Conservation (phyloP, 1,284 basidiomycete species). For the Meira nashicola region DNA sequence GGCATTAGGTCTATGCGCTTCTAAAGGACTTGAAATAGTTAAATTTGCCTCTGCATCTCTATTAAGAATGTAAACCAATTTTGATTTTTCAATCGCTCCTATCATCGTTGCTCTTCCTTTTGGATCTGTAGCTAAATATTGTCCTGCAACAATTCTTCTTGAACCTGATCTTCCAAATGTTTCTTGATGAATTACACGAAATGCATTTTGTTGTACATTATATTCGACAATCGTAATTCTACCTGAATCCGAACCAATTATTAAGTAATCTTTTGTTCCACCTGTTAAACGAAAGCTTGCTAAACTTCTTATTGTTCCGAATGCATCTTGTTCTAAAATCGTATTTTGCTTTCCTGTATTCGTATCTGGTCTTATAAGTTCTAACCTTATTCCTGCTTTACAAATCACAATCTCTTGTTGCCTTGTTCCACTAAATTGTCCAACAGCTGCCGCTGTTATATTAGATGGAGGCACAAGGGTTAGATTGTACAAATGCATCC, state of each 20-base stretch:
- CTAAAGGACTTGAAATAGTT: constrained; percentile 51
- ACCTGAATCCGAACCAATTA: constrained; percentile 50
- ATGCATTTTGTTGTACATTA: constrained; percentile 31
- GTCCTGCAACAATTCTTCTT: constrained; percentile 47
- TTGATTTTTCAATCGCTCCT: constrained; percentile 48
- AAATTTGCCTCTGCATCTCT: constrained; percentile 50
- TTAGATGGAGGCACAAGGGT: constrained; percentile 42
- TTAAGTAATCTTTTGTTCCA: constrained; percentile 42
- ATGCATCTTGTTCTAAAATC: constrained; percentile 37
- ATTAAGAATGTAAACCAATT: constrained; percentile 51
- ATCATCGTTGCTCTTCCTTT: constrained; percentile 51
- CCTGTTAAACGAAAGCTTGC: constrained; percentile 45
- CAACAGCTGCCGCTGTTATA: constrained; percentile 44
- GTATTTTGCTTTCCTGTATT: constrained; percentile 33
- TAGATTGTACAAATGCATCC: constrained; percentile 50
- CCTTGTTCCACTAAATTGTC: constrained; percentile 48
- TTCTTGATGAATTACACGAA: constrained; percentile 47
- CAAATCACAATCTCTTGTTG: constrained; percentile 50
- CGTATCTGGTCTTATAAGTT: constrained; percentile 44
- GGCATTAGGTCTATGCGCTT: constrained; percentile 43
- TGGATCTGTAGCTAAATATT: constrained; percentile 50
- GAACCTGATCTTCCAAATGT: constrained; percentile 50
- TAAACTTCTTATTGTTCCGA: constrained; percentile 47
- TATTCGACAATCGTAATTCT: constrained; percentile 49
- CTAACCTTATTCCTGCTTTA: constrained; percentile 33